Evolutionary conservation across 495 filamentous ascomycete species (phyloP).

Genomic region (Jackrogersella minutella): DNA sequence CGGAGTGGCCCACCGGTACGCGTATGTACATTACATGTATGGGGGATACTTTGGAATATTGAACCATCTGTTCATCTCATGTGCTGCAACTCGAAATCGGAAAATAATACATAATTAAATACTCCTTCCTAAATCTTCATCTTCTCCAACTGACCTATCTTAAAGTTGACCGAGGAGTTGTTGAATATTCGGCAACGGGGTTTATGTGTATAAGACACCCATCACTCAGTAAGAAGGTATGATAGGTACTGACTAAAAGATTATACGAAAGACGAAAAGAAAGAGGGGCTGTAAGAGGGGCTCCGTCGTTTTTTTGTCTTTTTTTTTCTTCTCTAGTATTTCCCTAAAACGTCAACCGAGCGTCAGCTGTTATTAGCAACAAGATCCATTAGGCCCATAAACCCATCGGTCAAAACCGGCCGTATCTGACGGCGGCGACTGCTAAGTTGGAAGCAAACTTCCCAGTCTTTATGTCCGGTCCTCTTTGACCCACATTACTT

Average conservation of each 20-base stretch:
- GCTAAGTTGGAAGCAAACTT: constrained; percentile 16
- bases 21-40: constrained; percentile 31
- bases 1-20: neutral
- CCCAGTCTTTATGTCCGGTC: constrained; percentile 22
- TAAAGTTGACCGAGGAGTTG: neutral
- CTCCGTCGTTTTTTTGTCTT: neutral
- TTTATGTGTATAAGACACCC: too few species aligned
- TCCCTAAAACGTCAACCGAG: constrained; percentile 36
- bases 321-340: neutral
- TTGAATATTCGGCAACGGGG: neutral
- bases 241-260: neutral
- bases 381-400: neutral
- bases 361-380: constrained; percentile 26
- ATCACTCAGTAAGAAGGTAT: too few species aligned
- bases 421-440: constrained; percentile 14
- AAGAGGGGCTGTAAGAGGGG: constrained; percentile 32
- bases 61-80: constrained; percentile 3
- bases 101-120: constrained; percentile 17
- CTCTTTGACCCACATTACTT: constrained; percentile 26
- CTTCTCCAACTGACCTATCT: neutral
- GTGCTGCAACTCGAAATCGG: constrained; percentile 23
- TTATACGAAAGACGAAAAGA: neutral
- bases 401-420: constrained; percentile 38
- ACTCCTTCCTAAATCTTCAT: constrained; percentile 10
- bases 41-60: neutral